These are phyloP conservation scores for Scutellaria minor DNA, from an alignment of 257 asterid genomes.

Conservation along the genomic window DNA sequence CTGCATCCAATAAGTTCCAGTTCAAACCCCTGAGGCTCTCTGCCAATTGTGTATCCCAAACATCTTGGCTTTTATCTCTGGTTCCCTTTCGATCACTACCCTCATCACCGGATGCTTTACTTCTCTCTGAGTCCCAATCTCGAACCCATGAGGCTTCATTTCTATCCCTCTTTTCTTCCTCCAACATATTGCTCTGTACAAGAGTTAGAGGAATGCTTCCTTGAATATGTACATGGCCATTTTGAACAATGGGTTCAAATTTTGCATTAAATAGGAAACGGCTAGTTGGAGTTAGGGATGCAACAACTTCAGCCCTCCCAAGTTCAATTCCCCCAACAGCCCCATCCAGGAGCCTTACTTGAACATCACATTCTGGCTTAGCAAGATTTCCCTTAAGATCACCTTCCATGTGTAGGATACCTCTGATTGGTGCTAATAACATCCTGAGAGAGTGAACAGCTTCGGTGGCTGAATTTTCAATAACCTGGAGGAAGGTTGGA, in stretches of 20 bases:
- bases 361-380: slow-evolving; percentile 98
- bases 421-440: slow-evolving; percentile 86
- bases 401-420: slow-evolving; percentile 99
- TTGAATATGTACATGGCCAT: slow-evolving; percentile 91
- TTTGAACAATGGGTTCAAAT: slow-evolving; percentile 85
- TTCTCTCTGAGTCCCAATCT: slow-evolving; percentile 74
- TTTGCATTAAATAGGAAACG: slow-evolving; percentile 96
- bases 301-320: slow-evolving; percentile 97
- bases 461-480: slow-evolving; percentile 92
- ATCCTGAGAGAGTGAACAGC: slow-evolving; percentile 91
- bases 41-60: slow-evolving; percentile 87
- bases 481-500: slow-evolving; percentile 90
- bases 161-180: slow-evolving; percentile 78
- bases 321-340: slow-evolving; percentile 96
- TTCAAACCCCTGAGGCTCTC: slow-evolving; percentile 91
- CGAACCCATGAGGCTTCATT: slow-evolving; percentile 73
- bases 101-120: slow-evolving; percentile 66
- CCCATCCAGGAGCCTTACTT: slow-evolving; percentile 97
- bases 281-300: slow-evolving; percentile 86
- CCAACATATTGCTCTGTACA: slow-evolving; percentile 63
- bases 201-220: slow-evolving; percentile 92
- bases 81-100: slow-evolving; percentile 67
- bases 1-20: slow-evolving; percentile 94
- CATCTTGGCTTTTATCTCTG: slow-evolving; percentile 86
- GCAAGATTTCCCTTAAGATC: slow-evolving; percentile 96